A percentile compares a stretch with the other conserved stretches of the same genome.
These are phyloP conservation scores for Sarocladiaceae sp. DNA, from an alignment of 2,329 filamentous ascomycete genomes.

Conservation along the genomic window DNA sequence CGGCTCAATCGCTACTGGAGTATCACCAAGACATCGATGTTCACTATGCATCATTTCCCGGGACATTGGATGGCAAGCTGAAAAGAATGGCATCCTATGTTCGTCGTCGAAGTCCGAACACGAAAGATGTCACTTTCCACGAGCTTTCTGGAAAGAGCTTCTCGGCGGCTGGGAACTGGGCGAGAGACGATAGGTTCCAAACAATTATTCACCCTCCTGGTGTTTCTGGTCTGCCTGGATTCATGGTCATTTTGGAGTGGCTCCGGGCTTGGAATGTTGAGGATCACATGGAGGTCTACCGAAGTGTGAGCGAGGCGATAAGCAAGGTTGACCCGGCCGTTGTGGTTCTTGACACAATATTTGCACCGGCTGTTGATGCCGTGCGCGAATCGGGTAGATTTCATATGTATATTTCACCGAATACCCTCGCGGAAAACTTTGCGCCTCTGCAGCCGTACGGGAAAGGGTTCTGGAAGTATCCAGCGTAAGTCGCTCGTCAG, in stretches of 20 bases:
- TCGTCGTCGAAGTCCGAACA: constrained; percentile 10
- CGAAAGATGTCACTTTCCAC: constrained; percentile 19
- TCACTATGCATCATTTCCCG: constrained; percentile 28
- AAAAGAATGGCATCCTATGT: constrained; percentile 13
- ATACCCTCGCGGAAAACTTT: constrained; percentile 33
- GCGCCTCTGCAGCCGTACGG: constrained; percentile 30
- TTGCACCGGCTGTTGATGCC: constrained; percentile 21
- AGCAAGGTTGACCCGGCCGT: constrained; percentile 24
- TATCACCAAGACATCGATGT: constrained; percentile 24
- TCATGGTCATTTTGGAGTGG: constrained; percentile 15
- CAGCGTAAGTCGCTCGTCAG: constrained; percentile 23
- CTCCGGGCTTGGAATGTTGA: constrained; percentile 22
- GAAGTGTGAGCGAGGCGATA: constrained; percentile 18
- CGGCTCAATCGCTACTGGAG: constrained; percentile 25
- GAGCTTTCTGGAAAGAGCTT: constrained; percentile 14
- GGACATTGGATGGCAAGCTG: constrained; percentile 10
- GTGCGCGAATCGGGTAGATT: constrained; percentile 15
- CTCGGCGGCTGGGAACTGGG: constrained; percentile 4
- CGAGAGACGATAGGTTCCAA: neutral
- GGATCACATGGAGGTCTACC: constrained; percentile 23
- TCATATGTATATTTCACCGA: constrained; percentile 36
- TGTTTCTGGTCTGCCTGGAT: constrained; percentile 11
- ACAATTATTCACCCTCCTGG: constrained; percentile 17
- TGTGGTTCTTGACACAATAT: constrained; percentile 24
- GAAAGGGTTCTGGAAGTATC: constrained; percentile 32